Evolutionary conservation across 179 eudicot species (phyloP).

Genomic region (Gypsophila paniculata): DNA sequence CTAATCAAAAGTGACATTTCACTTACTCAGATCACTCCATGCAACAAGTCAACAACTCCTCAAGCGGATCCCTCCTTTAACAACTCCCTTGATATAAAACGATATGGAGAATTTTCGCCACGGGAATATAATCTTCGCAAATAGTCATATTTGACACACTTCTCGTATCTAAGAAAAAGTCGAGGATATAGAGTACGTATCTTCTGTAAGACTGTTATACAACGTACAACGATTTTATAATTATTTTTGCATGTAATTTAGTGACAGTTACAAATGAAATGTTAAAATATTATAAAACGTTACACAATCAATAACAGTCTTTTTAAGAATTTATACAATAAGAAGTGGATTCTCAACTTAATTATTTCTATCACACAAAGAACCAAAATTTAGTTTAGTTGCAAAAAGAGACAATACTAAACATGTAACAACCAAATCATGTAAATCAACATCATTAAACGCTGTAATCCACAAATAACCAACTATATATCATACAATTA

Average conservation of each 20-base stretch:
- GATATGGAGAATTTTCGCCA: too few relatives aligned
- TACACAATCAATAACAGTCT: too few relatives aligned
- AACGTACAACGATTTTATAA: too few relatives aligned
- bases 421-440: neutral
- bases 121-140: too few relatives aligned
- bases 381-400: neutral
- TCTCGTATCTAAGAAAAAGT: too few relatives aligned
- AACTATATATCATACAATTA: neutral
- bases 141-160: neutral
- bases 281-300: too few relatives aligned
- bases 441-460: slow-evolving; percentile 9
- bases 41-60: neutral
- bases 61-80: neutral
- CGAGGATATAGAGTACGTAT: too few relatives aligned
- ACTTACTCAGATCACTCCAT: neutral
- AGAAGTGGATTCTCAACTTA: neutral
- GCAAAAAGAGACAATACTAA: neutral
- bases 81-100: neutral
- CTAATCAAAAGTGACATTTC: too few relatives aligned
- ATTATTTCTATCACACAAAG: neutral
- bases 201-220: too few relatives aligned
- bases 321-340: neutral
- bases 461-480: neutral
- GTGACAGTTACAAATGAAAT: too few relatives aligned
- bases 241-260: too few relatives aligned